Base-by-base conservation (phyloP, 2,329 filamentous ascomycete species). In the Claviceps maximensis region DNA sequence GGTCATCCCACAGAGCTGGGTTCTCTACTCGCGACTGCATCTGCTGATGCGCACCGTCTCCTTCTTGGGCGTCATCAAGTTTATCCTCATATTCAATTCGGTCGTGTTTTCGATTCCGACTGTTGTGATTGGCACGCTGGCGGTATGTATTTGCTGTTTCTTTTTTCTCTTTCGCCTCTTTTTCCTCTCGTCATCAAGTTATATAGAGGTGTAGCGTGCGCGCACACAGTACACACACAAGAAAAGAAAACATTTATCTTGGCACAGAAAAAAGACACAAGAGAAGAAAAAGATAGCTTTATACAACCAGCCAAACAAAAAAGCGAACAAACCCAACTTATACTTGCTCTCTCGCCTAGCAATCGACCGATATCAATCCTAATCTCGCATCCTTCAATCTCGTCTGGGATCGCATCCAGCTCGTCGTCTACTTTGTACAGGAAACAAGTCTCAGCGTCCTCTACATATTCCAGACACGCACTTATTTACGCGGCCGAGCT, bases 11-110 rank as follows among this genome's bases (percentile, higher is more conserved):
- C 77, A 82, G 60, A 74, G 74, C 0, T 59, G 81, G 23, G 79
- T 83, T 2, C 68, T 83, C 1, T 83, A 79, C 66, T 82, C 78
- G 2, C 73, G 80, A 9, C 70, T 83, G 2, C 78, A 82, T 59
- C 69, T 83, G 2, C 71, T 83, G 23, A 67, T 78, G 6, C 72
- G 71, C 23, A 75, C 76, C 68, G 52, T 70, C 10, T 63, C 64
- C 4, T 61, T 74, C 7, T 69, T 82, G 1, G 69, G 69, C 2
- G 68, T 67, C n/a, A 73, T 78, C 0, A 69, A 79, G 3, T 68
- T 59, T 54, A 76, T 83, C 72, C 80, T 84, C 54, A 71, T 80
- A 47, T 62, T 71, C 55, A 74, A 80, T 61, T 69, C 71, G 27
- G 59, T 80, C 38, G 55, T 80, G 7, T 64, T 80, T n/a, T 74